phyloP scores from a whole-genome alignment of 2,329 filamentous ascomycete species.

The Calonectria naviculata region DNA sequence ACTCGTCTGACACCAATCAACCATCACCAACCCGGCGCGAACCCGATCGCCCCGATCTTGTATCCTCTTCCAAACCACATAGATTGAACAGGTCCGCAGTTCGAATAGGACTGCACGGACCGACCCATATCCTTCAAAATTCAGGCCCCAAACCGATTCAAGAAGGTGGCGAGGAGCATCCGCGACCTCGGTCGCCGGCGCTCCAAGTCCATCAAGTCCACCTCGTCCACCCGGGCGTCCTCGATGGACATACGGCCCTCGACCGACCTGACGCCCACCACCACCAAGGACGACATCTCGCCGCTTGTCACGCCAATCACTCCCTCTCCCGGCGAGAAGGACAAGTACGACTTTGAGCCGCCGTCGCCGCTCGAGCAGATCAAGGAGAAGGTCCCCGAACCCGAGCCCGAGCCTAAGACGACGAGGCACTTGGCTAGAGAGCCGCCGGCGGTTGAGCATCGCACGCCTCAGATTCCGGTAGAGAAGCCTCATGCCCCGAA shows the following conservation, averaged over 20 bases:
- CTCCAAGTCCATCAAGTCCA: slow-evolving; percentile 21
- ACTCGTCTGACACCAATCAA: neutral
- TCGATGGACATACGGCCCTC: slow-evolving; percentile 10
- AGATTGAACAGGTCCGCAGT: slow-evolving; percentile 6
- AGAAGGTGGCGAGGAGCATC: slow-evolving; percentile 20
- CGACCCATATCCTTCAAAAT: slow-evolving; percentile 9
- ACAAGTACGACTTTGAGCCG: neutral
- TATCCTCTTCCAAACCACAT: neutral
- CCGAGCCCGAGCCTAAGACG: neutral
- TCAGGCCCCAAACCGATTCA: slow-evolving; percentile 14
- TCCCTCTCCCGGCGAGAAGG: neutral
- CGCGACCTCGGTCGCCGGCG: slow-evolving; percentile 16
- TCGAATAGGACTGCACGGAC: slow-evolving; percentile 4
- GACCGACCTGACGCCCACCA: neutral
- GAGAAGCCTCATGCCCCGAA: neutral
- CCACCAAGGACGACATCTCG: slow-evolving; percentile 1
- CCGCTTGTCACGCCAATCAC: neutral
- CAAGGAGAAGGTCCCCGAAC: neutral
- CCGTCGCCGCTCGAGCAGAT: neutral
- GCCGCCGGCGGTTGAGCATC: neutral
- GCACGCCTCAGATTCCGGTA: neutral
- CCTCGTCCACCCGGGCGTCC: slow-evolving; percentile 10
- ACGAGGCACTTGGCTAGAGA: neutral
- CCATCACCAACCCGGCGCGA: neutral
- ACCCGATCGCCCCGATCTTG: neutral